Evolutionary conservation across 75 land plant species (phyloP), one percentile per base, ranked within the genome.

Genomic region (Pinus taeda): DNA sequence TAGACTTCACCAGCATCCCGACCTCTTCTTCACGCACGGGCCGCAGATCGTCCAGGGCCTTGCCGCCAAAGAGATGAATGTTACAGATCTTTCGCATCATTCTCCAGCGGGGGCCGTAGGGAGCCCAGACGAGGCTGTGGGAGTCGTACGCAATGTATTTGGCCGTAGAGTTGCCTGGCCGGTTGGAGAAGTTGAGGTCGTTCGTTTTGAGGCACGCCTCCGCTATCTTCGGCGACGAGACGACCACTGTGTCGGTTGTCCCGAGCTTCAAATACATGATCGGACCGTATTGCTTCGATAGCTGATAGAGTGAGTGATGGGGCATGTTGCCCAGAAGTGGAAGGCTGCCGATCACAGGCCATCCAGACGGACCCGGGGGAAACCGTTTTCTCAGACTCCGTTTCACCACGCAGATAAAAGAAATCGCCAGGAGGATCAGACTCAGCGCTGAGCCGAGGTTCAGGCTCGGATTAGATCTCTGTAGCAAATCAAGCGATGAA

Each of bases 341-440:
- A 15, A 93, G 78, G 89, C 88, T 89, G 26, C 96, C 96, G 17
- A 91, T 49, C 0, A 93, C 62, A 12, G 96, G 96, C 88, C 86
- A 91, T 29, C 84, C 85, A 45, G 7, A 45, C 49, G 42, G 42
- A 39, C 42, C 42, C 0, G 42, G 42, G 42, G 42, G 42, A 39
- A 39, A 39, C 42, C 42, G 42, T 39, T 39, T 39, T 39, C 42
- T 39, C 42, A 39, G 42, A 39, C 42, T 39, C 6, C 3, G 42
- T 39, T 39, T 39, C 42, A 39, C 42, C 42, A 39, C 6, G 42
- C 42, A 39, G 42, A 39, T 39, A 4, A 39, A 39, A 39, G 6
- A 2, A 5, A 39, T 39, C 42, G 42, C 42, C 42, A 39, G 42
- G 42, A 4, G 42, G 42, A 39, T 39, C 4, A 39, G 42, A 39